Conservation (phyloP, 805 yeast species). For the Metschnikowia vanudenii region DNA sequence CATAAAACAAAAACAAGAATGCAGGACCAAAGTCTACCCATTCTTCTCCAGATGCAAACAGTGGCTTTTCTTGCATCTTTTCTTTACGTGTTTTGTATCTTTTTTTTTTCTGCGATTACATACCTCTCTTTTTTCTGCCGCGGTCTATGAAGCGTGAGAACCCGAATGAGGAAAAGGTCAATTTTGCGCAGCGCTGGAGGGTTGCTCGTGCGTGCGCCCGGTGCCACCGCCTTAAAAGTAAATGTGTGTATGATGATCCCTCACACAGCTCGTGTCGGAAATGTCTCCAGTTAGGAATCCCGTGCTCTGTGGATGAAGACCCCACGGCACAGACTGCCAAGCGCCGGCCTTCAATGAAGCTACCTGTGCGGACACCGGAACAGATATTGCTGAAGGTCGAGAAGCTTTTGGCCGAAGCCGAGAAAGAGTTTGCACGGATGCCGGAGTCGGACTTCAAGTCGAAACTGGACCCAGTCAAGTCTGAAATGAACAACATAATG, state of each 20-base stretch:
- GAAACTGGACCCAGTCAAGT: no score
- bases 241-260: slow-evolving; percentile 52
- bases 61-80: no score
- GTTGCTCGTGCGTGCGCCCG: slow-evolving; percentile 54
- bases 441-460: background rate
- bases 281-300: slow-evolving; percentile 43
- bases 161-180: slow-evolving; percentile 6
- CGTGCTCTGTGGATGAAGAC: slow-evolving; percentile 50
- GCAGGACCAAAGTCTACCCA: no score
- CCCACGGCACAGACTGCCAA: slow-evolving; percentile 43
- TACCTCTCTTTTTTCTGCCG: no score
- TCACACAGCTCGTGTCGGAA: slow-evolving; percentile 42
- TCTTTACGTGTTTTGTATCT: no score
- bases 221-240: slow-evolving; percentile 52
- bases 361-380: slow-evolving; percentile 4
- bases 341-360: slow-evolving; percentile 3
- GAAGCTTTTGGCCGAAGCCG: slow-evolving; percentile 11
- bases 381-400: slow-evolving; percentile 6
- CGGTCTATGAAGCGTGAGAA: background rate
- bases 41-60: no score
- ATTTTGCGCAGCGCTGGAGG: slow-evolving; percentile 47
- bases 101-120: no score
- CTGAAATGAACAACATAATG: no score
- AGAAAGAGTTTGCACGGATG: slow-evolving; percentile 7
- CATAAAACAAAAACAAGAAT: no score